phyloP scores from a whole-genome alignment of 2,329 filamentous ascomycete species.

The Talaromyces verruculosus region DNA sequence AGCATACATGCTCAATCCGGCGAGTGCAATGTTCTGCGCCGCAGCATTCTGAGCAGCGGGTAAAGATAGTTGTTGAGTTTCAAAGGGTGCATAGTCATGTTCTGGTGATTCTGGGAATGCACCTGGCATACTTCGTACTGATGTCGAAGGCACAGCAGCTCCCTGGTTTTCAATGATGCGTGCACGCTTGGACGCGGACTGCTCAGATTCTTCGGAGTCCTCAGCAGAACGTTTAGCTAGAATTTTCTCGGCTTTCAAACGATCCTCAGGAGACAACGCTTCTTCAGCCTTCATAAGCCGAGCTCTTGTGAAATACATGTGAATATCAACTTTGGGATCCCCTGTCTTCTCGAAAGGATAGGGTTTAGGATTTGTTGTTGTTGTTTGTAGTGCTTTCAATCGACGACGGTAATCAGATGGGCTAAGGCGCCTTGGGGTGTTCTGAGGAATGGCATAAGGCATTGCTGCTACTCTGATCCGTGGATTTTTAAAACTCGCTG shows the following conservation, averaged over 20 bases:
- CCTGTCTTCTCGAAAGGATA: neutral
- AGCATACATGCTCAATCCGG: neutral
- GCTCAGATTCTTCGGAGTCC: neutral
- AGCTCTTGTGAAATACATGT: neutral
- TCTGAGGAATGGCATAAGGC: neutral
- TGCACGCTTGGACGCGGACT: neutral
- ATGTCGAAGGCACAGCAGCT: neutral
- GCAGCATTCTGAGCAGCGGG: neutral
- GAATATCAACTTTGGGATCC: neutral
- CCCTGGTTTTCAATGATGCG: neutral
- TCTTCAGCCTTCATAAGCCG: neutral
- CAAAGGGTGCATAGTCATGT: neutral
- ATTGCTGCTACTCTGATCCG: neutral
- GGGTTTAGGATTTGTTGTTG: neutral
- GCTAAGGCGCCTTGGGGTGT: neutral
- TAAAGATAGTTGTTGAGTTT: neutral
- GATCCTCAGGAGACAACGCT: neutral
- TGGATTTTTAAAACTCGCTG: neutral
- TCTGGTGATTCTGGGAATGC: constrained; percentile 5
- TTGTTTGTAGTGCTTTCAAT: neutral
- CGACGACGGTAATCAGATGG: neutral
- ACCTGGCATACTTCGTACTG: constrained; percentile 1
- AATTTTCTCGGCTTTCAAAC: neutral
- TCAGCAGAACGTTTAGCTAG: neutral
- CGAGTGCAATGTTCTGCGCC: neutral